Evolutionary conservation across 2,329 filamentous ascomycete species (phyloP), one percentile per base, ranked within the genome.

Genomic region (Cladosporium halotolerans): DNA sequence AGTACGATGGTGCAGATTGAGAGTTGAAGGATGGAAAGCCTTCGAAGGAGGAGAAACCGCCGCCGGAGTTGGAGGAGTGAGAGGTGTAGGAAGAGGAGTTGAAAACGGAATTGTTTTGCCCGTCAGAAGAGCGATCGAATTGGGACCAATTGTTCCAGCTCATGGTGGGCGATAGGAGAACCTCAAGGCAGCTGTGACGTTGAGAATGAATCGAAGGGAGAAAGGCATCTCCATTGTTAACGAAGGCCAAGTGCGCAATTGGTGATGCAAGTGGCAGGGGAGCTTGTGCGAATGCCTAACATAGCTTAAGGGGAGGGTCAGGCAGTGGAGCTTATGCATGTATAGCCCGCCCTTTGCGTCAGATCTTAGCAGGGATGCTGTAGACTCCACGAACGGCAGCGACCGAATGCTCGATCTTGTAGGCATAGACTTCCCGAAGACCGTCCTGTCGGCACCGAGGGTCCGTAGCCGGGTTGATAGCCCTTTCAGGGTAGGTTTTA

Each of bases 21-120:
- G 48, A 51, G 14, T 34, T 18, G 33, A 51, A 51, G 2, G 39
- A 43, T 9, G 40, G 48, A 10, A 44, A 51, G 31, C 40, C 40
- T 14, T 44, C 31, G 40, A 44, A 51, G 3, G 48, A 49, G 2
- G 36, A 43, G 8, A 28, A 32, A 1, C 18, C 18, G 6, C 45
- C 47, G 4, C 28, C n/a, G 9, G 18, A 42, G 14, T 33, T 51
- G 40, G 23, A 23, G 11, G 36, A 39, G 13, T 14, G 36, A 38
- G 48, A 43, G 16, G 40, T 31, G 2, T 10, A 19, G 38, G 31
- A 38, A 16, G 16, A 19, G 38, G 31, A 38, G 40, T 18, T 4
- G 48, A 42, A 28, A 16, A 33, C 18, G 38, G 28, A 33, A n/a
- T n/a, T n/a, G n/a, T n/a, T n/a, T n/a, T n/a, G n/a, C 3, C 16